Conservation (phyloP, 1,284 basidiomycete species). For the Prillingera fragicola region DNA sequence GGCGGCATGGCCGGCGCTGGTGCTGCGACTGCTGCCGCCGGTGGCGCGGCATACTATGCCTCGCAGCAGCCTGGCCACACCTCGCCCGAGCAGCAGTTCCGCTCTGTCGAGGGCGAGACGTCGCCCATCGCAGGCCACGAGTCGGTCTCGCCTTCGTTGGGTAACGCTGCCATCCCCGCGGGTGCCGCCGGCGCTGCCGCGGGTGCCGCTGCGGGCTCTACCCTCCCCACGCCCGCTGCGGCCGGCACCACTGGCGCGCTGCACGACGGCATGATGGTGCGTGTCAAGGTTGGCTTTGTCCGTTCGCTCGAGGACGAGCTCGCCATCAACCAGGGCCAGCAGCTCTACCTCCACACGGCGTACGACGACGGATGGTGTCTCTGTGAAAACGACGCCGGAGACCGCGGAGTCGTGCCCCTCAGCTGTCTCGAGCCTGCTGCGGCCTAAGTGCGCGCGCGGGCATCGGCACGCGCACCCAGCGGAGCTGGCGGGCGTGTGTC, state of each 20-base stretch:
- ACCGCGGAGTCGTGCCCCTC: conserved; percentile 44
- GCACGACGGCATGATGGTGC: conserved; percentile 39
- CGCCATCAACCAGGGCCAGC: conserved; percentile 45
- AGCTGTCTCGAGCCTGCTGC: conserved; percentile 40
- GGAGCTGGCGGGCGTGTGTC: too few relatives aligned
- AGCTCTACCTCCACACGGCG: conserved; percentile 44
- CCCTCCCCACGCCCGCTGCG: conserved; percentile 4
- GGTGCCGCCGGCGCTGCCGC: conserved; percentile 8
- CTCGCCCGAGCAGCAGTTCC: too few relatives aligned
- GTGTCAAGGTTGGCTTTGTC: conserved; percentile 46
- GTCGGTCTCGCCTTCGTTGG: too few relatives aligned
- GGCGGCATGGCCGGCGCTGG: conserved; percentile 3
- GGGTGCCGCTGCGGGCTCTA: conserved; percentile 6
- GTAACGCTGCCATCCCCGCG: conserved; percentile 1
- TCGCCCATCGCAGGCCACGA: too few relatives aligned
- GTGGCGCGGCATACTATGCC: too few relatives aligned
- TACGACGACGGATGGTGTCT: conserved; percentile 49
- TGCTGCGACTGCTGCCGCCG: background rate
- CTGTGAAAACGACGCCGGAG: conserved; percentile 42
- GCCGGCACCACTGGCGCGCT: conserved; percentile 16
- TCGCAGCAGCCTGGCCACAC: too few relatives aligned
- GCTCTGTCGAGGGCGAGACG: too few relatives aligned
- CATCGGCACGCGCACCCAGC: too few relatives aligned
- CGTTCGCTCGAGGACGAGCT: conserved; percentile 47
- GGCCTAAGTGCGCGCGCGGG: background rate